phyloP scores from a whole-genome alignment of 345 rosid genomes.

The Eucalyptus camaldulensis region DNA sequence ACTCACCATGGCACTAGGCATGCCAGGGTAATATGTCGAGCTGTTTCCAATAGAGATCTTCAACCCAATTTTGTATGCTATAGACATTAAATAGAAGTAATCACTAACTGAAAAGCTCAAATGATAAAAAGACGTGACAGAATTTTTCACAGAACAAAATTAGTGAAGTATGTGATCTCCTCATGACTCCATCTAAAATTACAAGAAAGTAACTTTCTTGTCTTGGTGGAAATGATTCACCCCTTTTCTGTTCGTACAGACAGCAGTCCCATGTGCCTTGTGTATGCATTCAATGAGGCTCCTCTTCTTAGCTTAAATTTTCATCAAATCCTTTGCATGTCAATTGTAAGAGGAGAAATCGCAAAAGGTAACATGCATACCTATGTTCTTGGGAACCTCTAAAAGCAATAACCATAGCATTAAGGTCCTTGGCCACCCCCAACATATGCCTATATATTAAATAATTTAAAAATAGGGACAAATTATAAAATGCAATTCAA shows the following conservation, averaged over 20 bases:
- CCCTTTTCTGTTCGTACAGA: no score
- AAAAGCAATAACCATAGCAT: slow-evolving; percentile 53
- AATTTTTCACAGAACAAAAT: background rate
- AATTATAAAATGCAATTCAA: no score
- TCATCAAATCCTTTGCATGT: background rate
- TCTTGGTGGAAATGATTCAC: background rate
- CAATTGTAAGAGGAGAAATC: background rate
- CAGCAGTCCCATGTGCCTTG: no score
- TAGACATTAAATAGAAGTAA: background rate
- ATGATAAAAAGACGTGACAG: background rate
- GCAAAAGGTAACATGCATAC: background rate
- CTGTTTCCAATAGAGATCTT: slow-evolving; percentile 88
- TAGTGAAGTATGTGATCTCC: background rate
- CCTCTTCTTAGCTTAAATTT: background rate
- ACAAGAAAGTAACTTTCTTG: fast-evolving
- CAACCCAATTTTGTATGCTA: slow-evolving; percentile 92
- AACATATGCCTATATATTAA: slow-evolving; percentile 37
- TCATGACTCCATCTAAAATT: background rate
- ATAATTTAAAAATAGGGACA: background rate
- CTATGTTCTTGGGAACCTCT: slow-evolving; percentile 68
- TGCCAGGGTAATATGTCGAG: slow-evolving; percentile 84
- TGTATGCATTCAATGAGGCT: no score
- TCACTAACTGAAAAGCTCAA: background rate
- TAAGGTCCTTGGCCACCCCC: slow-evolving; percentile 54
- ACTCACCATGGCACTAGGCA: slow-evolving; percentile 88